These are phyloP conservation scores for Sphaerulina musiva DNA, from an alignment of 2,329 filamentous ascomycete genomes.

Conservation along the genomic window DNA sequence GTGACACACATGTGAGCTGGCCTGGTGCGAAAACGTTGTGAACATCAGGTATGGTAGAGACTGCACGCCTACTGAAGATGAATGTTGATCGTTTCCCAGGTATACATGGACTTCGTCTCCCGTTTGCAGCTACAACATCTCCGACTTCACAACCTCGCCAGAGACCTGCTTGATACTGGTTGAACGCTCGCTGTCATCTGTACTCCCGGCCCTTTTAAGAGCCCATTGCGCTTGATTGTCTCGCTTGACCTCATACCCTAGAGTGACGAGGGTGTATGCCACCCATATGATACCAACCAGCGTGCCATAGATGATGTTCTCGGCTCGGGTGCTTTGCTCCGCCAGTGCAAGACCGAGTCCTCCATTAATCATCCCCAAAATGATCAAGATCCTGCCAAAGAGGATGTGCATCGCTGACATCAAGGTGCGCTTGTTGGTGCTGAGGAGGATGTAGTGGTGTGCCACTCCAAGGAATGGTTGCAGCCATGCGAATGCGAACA, in stretches of 20 bases:
- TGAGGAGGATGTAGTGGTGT: constrained; percentile 49
- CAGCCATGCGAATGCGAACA: constrained; percentile 7
- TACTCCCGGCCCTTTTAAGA: background rate
- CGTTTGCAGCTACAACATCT: background rate
- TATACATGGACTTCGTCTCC: background rate
- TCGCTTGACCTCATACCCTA: constrained; percentile 6
- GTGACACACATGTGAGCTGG: too few species aligned
- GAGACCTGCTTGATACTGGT: background rate
- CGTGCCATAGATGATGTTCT: constrained; percentile 44
- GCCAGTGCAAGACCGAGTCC: constrained; percentile 49
- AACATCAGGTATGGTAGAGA: too few species aligned
- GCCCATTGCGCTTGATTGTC: constrained; percentile 6
- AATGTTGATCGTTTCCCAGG: too few species aligned
- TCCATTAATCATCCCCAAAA: constrained; percentile 52
- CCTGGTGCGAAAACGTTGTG: too few species aligned
- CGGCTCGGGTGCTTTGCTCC: constrained; percentile 26
- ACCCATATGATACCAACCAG: constrained; percentile 37
- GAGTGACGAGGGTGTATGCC: background rate
- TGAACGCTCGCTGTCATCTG: background rate
- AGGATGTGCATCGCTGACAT: constrained; percentile 39
- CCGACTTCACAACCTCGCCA: background rate
- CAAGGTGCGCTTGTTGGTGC: constrained; percentile 39
- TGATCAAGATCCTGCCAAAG: constrained; percentile 36
- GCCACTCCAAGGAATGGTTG: constrained; percentile 48
- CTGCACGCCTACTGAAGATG: too few species aligned